These are phyloP conservation scores for Microbotryomycetes sp. DNA, from an alignment of 1,284 basidiomycete species.

Conservation along the genomic window DNA sequence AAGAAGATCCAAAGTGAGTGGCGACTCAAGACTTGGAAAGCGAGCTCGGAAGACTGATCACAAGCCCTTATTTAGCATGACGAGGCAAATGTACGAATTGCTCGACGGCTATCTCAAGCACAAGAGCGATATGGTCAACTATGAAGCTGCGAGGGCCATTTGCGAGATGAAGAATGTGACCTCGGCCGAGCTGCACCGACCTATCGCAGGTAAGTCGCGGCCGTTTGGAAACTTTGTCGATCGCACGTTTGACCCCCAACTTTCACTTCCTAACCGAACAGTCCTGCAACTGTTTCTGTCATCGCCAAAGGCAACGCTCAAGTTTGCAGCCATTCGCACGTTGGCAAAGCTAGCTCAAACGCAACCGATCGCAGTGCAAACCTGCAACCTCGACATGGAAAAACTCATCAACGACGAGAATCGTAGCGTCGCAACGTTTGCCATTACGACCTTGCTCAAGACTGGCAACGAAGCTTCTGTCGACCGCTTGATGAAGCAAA, in stretches of 20 bases:
- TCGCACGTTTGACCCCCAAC: not conserved
- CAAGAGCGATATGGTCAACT: slow-evolving; percentile 99
- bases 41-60: too few relatives aligned
- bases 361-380: slow-evolving; percentile 76
- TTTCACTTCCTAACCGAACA: slow-evolving; percentile 35
- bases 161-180: slow-evolving; percentile 88
- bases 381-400: slow-evolving; percentile 96
- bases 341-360: slow-evolving; percentile 78
- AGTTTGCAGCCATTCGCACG: slow-evolving; percentile 95
- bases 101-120: slow-evolving; percentile 93
- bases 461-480: slow-evolving; percentile 99
- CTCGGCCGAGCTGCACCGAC: slow-evolving; percentile 67
- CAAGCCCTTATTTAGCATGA: not conserved
- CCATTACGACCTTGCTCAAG: slow-evolving; percentile 98
- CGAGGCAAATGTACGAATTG: slow-evolving; percentile 78
- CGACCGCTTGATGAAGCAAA: slow-evolving; percentile 98
- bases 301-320: slow-evolving; percentile 85
- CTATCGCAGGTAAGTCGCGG: slow-evolving; percentile 65
- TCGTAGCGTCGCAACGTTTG: slow-evolving; percentile 94
- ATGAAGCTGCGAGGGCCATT: slow-evolving; percentile 93
- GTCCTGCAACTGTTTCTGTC: slow-evolving; percentile 89
- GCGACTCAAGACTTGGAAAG: too few relatives aligned
- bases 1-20: slow-evolving; percentile 91
- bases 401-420: slow-evolving; percentile 94
- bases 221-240: slow-evolving; percentile 6